Evolutionary conservation across 495 filamentous ascomycete genomes (phyloP).

Genomic region (Neurospora sp.): DNA sequence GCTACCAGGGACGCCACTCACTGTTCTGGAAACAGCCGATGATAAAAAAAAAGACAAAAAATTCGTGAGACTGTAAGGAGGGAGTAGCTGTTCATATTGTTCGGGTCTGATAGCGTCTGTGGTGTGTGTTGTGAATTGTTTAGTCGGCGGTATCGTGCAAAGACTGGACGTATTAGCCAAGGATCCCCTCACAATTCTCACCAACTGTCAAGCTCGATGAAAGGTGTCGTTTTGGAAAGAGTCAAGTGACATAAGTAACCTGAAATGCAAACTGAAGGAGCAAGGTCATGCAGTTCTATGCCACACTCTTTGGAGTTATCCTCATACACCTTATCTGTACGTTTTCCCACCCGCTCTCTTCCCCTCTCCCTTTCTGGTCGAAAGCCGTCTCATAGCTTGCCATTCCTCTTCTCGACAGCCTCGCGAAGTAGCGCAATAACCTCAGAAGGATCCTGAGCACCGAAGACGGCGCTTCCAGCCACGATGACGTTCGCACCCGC

Average conservation of each 20-base stretch:
- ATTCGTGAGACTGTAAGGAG: neutral
- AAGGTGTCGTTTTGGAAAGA: too few relatives aligned
- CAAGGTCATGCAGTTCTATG: neutral
- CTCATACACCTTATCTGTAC: neutral
- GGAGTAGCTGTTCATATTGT: neutral
- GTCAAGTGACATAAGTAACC: too few relatives aligned
- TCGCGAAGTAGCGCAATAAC: conserved; percentile 74
- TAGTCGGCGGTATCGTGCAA: neutral
- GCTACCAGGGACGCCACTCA: too few relatives aligned
- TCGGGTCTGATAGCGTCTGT: neutral
- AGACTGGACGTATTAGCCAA: too few relatives aligned
- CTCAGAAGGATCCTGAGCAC: conserved; percentile 73
- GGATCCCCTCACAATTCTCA: too few relatives aligned
- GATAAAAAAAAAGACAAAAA: neutral
- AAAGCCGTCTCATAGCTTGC: conserved; percentile 12
- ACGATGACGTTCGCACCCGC: conserved; percentile 98
- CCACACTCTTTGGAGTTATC: neutral
- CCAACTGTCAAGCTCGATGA: too few relatives aligned
- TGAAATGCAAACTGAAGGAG: too few relatives aligned
- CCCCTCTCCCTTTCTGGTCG: neutral
- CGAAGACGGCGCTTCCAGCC: conserved; percentile 93
- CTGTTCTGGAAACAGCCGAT: too few relatives aligned
- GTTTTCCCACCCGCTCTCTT: neutral
- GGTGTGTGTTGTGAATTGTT: neutral
- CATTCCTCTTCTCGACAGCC: conserved; percentile 56